Base-by-base conservation (phyloP, 2,329 filamentous ascomycete species). In the Zymoseptoria crescenta region DNA sequence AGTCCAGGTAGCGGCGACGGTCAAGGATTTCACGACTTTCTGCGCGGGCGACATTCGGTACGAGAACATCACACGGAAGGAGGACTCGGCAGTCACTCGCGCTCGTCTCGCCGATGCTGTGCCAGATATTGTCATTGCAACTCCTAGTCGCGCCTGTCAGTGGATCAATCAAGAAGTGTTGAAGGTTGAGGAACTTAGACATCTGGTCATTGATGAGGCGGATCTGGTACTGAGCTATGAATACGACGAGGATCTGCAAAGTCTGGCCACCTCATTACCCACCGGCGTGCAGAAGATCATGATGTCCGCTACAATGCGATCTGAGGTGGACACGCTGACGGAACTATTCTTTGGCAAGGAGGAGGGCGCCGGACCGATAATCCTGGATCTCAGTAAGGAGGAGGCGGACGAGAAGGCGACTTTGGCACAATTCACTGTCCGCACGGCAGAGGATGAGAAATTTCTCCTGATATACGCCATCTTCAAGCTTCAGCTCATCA, bases 391-490 rank as follows among this genome's bases (percentile, higher is more conserved):
- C 19, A 88, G 94, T 63, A 90, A 96, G 65, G 83, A 87, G 55
- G 89, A 95, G 65, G 68, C 68, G 8, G 64, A 59, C 29, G 68
- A 71, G 56, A 67, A 68, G 62, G 84, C 87, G 62, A 87, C 85
- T 4, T 82, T 97, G 28, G 89, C 86, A 57, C 94, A 97, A 76
- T 96, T 91, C 70, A 85, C 92, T 29, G 88, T 96, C 64, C 91
- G 87, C 81, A 96, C 91, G 66, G 90, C 84, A n/a, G 94, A 99
- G 75, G 93, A 97, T 65, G 94, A 97, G 69, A 99, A 99, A 72
- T 99, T 97, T 70, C 77, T 99, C 45, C 77, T 99, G 50, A 85
- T 88, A 19, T 97, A 96, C 70, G 88, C 96, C 60, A 93, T 97
- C 71, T 96, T 96, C 79, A 96, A 96, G 77, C 82, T 97, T 10